phyloP scores from a whole-genome alignment of 179 eudicot genomes.

The Gypsophila paniculata region DNA sequence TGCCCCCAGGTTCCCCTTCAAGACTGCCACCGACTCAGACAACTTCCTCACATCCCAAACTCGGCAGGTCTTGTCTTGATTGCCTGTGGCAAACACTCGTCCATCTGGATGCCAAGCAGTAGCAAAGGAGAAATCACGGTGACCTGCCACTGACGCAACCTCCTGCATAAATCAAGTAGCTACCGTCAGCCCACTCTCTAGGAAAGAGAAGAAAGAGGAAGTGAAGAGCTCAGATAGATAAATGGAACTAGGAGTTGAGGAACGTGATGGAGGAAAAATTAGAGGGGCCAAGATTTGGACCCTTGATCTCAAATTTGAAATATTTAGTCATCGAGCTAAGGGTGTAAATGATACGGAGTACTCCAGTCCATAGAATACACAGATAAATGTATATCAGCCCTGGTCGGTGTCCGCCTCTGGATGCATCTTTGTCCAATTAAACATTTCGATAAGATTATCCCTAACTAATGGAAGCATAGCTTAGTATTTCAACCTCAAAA shows the following conservation, averaged over 20 bases:
- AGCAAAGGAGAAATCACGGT: conserved; percentile 74
- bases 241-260: not conserved
- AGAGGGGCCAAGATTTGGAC: too few species aligned
- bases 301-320: too few species aligned
- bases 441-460: too few species aligned
- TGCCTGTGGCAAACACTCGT: conserved; percentile 72
- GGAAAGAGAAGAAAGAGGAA: not conserved
- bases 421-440: too few species aligned
- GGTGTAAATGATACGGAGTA: too few species aligned
- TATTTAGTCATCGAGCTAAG: too few species aligned
- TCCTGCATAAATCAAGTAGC: conserved; percentile 36
- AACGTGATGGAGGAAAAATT: not conserved
- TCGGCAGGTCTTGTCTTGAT: conserved; percentile 85
- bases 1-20: conserved; percentile 85
- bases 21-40: conserved; percentile 43
- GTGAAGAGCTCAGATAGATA: not conserved
- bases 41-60: conserved; percentile 75
- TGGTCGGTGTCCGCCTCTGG: too few species aligned
- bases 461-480: too few species aligned
- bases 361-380: too few species aligned
- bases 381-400: too few species aligned
- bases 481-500: too few species aligned
- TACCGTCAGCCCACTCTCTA: not conserved
- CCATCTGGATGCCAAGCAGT: conserved; percentile 90
- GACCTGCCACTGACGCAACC: conserved; percentile 60